Evolutionary conservation across 768 basidiomycete genomes (phyloP).

Genomic region (Leucocoprinus birnbaumii): DNA sequence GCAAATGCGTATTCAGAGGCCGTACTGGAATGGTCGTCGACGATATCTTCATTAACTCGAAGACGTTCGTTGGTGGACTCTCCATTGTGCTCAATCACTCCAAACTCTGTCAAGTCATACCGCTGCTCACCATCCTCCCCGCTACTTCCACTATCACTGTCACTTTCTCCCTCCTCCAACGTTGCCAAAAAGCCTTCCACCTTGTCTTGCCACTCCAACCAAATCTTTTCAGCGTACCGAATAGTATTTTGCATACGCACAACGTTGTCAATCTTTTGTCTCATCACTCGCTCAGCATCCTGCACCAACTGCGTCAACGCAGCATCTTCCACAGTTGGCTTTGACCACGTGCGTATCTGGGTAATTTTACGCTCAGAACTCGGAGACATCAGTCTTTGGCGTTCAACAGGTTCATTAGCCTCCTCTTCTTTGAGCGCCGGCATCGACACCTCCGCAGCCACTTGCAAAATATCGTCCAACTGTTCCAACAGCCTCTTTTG

Average conservation of each 20-base stretch:
- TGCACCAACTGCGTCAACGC: conserved; percentile 81
- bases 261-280: conserved; percentile 92
- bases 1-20: conserved; percentile 63
- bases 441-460: conserved; percentile 77
- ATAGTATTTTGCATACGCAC: conserved; percentile 97
- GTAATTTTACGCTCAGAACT: conserved; percentile 86
- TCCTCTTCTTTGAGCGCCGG: conserved; percentile 92
- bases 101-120: conserved; percentile 18
- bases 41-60: conserved; percentile 23
- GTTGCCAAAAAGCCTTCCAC: conserved; percentile 66
- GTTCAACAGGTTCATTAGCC: conserved; percentile 86
- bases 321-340: conserved; percentile 81
- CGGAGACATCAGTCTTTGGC: conserved; percentile 87
- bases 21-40: conserved; percentile 57
- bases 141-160: conserved; percentile 33
- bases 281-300: conserved; percentile 86
- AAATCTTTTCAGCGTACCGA: conserved; percentile 93
- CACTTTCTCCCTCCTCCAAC: conserved; percentile 54
- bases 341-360: conserved; percentile 81
- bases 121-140: conserved; percentile 39
- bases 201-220: conserved; percentile 94
- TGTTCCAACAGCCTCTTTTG: conserved; percentile 81
- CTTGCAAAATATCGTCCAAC: conserved; percentile 80
- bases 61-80: not conserved
- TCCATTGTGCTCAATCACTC: not conserved